Evolutionary conservation across 2,329 filamentous ascomycete species (phyloP).

Genomic region (Fusarium redolens): DNA sequence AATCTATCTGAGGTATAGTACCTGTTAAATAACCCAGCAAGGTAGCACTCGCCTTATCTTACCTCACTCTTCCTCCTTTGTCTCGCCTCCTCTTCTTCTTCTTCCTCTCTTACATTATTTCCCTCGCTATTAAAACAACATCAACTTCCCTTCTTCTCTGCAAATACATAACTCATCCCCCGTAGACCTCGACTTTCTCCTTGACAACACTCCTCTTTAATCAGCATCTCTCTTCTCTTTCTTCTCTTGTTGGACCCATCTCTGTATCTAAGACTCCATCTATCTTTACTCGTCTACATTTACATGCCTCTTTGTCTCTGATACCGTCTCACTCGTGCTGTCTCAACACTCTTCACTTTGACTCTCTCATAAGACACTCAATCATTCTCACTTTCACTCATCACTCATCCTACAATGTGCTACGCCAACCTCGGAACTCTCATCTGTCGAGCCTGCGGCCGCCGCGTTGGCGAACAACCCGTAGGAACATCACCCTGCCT

Average conservation of each 20-base stretch:
- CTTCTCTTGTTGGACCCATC: neutral
- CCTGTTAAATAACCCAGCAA: slow-evolving; percentile 6
- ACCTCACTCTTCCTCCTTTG: neutral
- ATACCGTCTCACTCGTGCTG: slow-evolving; percentile 17
- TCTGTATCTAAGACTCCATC: slow-evolving; percentile 24
- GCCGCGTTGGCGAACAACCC: slow-evolving; percentile 40
- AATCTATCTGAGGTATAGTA: slow-evolving; percentile 5
- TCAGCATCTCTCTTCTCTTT: neutral
- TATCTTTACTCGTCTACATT: slow-evolving; percentile 8
- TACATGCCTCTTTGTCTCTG: slow-evolving; percentile 22
- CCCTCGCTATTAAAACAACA: neutral
- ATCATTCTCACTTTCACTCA: neutral
- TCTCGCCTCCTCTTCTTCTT: neutral
- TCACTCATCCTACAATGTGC: slow-evolving; percentile 30
- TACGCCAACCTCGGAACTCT: slow-evolving; percentile 42
- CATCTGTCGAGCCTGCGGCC: slow-evolving; percentile 38
- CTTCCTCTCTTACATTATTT: slow-evolving; percentile 7
- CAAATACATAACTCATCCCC: slow-evolving; percentile 7
- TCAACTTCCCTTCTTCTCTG: slow-evolving; percentile 8
- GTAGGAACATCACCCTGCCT: slow-evolving; percentile 41
- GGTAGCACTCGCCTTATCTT: slow-evolving; percentile 26
- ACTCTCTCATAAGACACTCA: neutral
- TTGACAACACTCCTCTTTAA: slow-evolving; percentile 4
- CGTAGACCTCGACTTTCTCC: neutral
- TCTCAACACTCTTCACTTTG: neutral